Conservation (phyloP, 345 rosid genomes). For the Salix brachista region DNA sequence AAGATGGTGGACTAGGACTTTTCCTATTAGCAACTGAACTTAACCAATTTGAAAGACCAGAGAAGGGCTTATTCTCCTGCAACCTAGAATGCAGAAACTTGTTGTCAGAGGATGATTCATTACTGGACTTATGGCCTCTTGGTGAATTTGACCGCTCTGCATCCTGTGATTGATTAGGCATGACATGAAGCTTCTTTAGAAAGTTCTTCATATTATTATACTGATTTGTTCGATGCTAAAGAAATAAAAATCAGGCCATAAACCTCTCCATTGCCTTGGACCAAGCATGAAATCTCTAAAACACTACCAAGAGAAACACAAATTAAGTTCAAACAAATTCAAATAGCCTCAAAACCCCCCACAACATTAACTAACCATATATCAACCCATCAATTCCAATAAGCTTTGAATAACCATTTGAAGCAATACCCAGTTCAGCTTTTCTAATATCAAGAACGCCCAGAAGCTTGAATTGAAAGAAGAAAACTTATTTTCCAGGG, state of each 20-base stretch:
- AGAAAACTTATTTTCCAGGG: constrained; percentile 12
- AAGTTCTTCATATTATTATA: constrained; percentile 72
- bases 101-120: constrained; percentile 41
- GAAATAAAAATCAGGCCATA: constrained; percentile 46
- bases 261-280: constrained; percentile 65
- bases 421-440: constrained; percentile 31
- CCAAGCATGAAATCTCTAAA: constrained; percentile 45
- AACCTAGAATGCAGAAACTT: constrained; percentile 36
- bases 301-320: neutral
- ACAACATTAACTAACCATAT: constrained; percentile 15
- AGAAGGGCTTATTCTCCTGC: constrained; percentile 57
- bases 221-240: constrained; percentile 40
- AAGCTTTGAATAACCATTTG: constrained; percentile 29
- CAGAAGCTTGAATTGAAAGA: constrained; percentile 36
- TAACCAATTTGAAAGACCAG: constrained; percentile 79
- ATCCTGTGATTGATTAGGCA: constrained; percentile 57
- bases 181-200: constrained; percentile 79
- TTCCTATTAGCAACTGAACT: constrained; percentile 63
- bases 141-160: constrained; percentile 62
- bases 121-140: constrained; percentile 47
- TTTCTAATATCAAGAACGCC: constrained; percentile 27
- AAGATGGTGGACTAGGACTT: constrained; percentile 58
- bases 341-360: constrained; percentile 3
- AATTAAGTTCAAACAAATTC: constrained; percentile 15
- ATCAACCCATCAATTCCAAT: constrained; percentile 26